A percentile compares a stretch with the other conserved stretches of the same genome.
Evolutionary conservation across 2,329 filamentous ascomycete species (phyloP).

Genomic region (Colletotrichum australisinense): DNA sequence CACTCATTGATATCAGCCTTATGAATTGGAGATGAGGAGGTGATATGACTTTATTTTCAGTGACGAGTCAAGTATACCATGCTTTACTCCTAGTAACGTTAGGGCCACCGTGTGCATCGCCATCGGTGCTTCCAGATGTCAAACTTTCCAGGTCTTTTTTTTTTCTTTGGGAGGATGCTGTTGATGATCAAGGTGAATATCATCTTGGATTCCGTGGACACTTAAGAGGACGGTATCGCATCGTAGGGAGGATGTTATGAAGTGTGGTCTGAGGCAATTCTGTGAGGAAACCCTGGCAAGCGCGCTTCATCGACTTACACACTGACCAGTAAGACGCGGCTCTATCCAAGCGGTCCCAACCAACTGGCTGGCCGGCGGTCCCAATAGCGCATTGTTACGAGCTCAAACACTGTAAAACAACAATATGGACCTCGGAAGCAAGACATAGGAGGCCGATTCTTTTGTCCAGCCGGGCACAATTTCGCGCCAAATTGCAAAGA

Average conservation of each 20-base stretch:
- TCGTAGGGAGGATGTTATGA: neutral
- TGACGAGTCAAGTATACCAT: neutral
- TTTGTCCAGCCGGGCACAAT: neutral
- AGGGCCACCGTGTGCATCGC: no score
- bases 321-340: neutral
- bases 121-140: no score
- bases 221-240: neutral
- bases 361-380: neutral
- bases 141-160: no score
- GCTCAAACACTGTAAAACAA: neutral
- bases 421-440: neutral
- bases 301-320: neutral
- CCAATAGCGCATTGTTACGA: neutral
- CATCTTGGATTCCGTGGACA: neutral
- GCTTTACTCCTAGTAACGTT: neutral
- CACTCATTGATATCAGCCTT: neutral
- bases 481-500: conserved; percentile 1
- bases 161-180: no score
- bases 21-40: neutral
- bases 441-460: neutral
- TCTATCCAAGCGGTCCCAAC: neutral
- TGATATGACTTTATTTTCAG: neutral
- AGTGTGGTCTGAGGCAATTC: neutral
- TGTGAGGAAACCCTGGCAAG: no score
- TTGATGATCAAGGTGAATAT: neutral